A percentile compares a stretch with the other conserved stretches of the same genome.
phyloP scores from a whole-genome alignment of 257 asterid genomes.

The Fraxinus quadrangulata region DNA sequence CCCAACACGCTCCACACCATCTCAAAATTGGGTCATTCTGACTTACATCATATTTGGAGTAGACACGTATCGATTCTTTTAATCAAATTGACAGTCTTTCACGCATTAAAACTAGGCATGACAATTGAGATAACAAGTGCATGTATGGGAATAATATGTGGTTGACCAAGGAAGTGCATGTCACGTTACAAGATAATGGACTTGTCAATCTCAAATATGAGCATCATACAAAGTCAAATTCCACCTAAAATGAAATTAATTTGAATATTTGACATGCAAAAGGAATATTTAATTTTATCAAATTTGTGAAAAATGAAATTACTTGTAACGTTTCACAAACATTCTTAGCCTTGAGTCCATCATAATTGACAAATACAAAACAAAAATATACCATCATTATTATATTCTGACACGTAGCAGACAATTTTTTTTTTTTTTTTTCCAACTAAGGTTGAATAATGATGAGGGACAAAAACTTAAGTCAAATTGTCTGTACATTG shows the following conservation, averaged over 20 bases:
- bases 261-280: background rate
- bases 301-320: too few relatives aligned
- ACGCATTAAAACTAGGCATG: background rate
- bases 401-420: background rate
- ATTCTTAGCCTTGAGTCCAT: background rate
- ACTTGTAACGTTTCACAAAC: background rate
- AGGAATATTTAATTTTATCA: too few relatives aligned
- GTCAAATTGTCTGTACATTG: background rate
- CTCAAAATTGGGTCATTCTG: background rate
- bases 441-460: background rate
- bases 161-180: conserved; percentile 27
- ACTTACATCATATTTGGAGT: too few relatives aligned
- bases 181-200: conserved; percentile 24
- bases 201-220: background rate
- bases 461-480: background rate
- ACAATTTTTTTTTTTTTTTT: too few relatives aligned
- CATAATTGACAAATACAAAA: background rate
- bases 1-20: background rate
- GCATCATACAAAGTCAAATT: background rate
- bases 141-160: background rate
- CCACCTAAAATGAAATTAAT: background rate
- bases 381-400: too few relatives aligned
- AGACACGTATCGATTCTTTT: background rate
- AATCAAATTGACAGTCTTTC: too few relatives aligned
- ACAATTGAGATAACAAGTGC: background rate